Evolutionary conservation across 164 flowering plant species (phyloP).

Genomic region (Echeveria elegans): DNA sequence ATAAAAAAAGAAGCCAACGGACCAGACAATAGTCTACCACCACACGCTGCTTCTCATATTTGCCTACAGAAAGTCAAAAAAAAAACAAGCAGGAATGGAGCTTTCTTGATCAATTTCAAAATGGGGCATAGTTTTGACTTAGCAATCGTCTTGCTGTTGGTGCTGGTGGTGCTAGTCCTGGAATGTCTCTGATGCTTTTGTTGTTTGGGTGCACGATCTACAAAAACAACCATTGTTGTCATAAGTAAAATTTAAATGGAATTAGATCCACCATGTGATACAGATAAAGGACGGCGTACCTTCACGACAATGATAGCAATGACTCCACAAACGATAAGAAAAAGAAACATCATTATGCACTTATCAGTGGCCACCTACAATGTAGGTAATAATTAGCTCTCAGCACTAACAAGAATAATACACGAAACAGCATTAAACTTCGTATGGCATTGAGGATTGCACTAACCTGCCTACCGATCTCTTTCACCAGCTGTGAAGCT

Average conservation of each 20-base stretch:
- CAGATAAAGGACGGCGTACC: not conserved
- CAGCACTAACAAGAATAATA: not conserved
- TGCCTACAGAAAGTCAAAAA: not conserved
- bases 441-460: not conserved
- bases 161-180: slow-evolving; percentile 10
- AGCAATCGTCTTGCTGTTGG: not conserved
- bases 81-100: not conserved
- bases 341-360: slow-evolving; percentile 12
- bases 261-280: not conserved
- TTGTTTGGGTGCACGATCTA: slow-evolving; percentile 9
- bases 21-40: not conserved
- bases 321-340: slow-evolving; percentile 8
- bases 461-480: slow-evolving; percentile 62
- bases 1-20: not conserved
- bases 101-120: not conserved
- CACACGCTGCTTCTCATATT: not conserved
- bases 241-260: not conserved
- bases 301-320: slow-evolving; percentile 10
- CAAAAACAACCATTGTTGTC: too few relatives aligned
- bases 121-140: not conserved
- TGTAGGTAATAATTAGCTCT: not conserved
- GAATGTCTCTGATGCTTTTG: slow-evolving; percentile 9
- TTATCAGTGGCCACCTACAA: slow-evolving; percentile 9
- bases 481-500: slow-evolving; percentile 64
- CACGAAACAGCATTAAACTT: not conserved